Base-by-base conservation (phyloP, 768 basidiomycete species). In the Mycena leptocephala region DNA sequence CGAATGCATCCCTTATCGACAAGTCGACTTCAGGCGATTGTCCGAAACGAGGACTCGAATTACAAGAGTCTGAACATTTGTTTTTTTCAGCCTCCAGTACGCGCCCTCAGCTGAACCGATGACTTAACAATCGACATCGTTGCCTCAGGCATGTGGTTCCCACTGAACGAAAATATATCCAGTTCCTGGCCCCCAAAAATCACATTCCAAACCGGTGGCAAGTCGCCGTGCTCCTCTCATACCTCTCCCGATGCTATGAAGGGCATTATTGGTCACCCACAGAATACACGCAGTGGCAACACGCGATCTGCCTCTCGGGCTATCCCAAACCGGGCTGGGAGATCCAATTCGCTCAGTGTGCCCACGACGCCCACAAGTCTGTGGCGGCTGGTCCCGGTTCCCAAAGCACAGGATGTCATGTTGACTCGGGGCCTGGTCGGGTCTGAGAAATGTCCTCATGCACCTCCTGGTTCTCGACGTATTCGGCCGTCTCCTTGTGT, bases 161-260 rank as follows among this genome's bases (percentile, higher is more conserved):
- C 76, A 11, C 11, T 66, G 39, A 62, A 75, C 26, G 70, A 78
- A 6, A 64, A 62, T 37, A 26, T 30, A 9, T 71, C 70, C 30
- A 75, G 35, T 26, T 72, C 77, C n/a, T 75, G 77, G 77, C 77
- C 77, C 2, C 74, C 77, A 10, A 75, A 72, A 43, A 55, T 78
- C 61, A 58, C 58, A 5, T 78, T 76, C 68, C 16, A 46, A 14
- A 24, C 74, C 14, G 63, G 58, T 18, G 24, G 10, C 8, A 56
- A 41, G 13, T 20, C 64, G 32, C 46, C 46, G 26, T 71, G 24
- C 32, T 63, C 53, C 37, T 37, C 39, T 14, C 43, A 24, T 37
- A n/a, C 33, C 28, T 37, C 66, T 2, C 18, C 26, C 26, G 66
- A 74, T 41, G 33, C 39, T 5, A 77, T 77, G 76, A 56, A 74